Base-by-base conservation (phyloP, 2,329 filamentous ascomycete species). In the Neocatenulostroma microsporum region DNA sequence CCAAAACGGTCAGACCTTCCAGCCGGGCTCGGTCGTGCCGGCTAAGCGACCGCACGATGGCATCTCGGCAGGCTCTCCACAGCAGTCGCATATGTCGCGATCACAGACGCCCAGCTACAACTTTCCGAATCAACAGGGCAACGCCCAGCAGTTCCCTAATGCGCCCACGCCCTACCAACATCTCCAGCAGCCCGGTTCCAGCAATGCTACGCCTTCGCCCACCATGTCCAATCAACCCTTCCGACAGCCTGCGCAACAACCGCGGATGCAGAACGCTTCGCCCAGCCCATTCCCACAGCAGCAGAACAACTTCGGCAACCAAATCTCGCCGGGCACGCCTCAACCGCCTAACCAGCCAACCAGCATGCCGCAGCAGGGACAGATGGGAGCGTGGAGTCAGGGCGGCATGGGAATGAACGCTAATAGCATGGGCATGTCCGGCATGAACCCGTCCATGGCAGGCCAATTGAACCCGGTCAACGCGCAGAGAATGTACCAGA, bases 11-110 rank as follows among this genome's bases (percentile, higher is more conserved):
- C 76, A 82, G 43, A 75, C 77, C 54, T 93, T 89, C 68, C 82
- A 87, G 58, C 85, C 85, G 89, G 84, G 24, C 64, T 73, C 82
- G 31, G 79, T 94, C 54, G 80, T 94, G 49, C 89, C 89, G 40
- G 89, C 88, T 15, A 98, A 96, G 66, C 78, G 91, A 54, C 76
- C 84, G 36, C 86, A 94, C 63, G 88, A 95, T 62, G 88, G 80
- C 56, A 87, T 80, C 56, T 73, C 91, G 55, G 81, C 80, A 49
- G 80, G 83, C 58, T 93, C 87, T 21, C 87, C 89, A 36, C 75
- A 81, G 4, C 83, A 83, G 64, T 64, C 86, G 20, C 82, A 84
- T 32, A 78, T 77, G 17, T 93, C 89, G 63, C 84, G 89, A 62
- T 89, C 89, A 51, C 88, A 94, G 58, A 96, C 89, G 20, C 89